Conservation (phyloP, 495 filamentous ascomycete genomes). For the Pseudevernia furfuracea region DNA sequence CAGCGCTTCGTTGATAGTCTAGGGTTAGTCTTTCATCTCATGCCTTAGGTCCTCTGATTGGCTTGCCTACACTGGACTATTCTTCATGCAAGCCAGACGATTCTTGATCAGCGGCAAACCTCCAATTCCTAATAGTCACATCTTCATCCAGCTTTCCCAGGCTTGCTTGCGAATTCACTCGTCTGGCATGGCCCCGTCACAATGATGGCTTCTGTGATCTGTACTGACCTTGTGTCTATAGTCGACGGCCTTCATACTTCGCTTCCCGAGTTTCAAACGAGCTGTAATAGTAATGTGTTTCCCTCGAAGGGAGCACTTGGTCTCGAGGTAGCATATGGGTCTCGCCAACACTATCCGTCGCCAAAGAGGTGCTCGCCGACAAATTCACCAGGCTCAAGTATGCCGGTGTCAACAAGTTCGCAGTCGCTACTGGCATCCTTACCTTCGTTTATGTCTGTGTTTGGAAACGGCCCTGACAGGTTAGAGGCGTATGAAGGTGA, state of each 20-base stretch:
- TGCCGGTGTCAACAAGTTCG: slow-evolving; percentile 28
- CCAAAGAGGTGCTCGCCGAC: slow-evolving; percentile 12
- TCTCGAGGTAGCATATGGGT: slow-evolving; percentile 15
- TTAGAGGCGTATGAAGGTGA: slow-evolving; percentile 16
- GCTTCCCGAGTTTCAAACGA: slow-evolving; percentile 16
- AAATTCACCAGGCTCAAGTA: slow-evolving; percentile 17
- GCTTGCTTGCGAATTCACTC: slow-evolving; percentile 3
- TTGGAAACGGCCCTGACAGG: slow-evolving; percentile 24
- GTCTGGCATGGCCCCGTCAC: slow-evolving; percentile 14
- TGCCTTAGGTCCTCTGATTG: slow-evolving; percentile 7
- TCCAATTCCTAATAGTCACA: slow-evolving; percentile 23
- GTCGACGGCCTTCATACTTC: slow-evolving; percentile 16
- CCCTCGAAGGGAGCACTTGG: slow-evolving; percentile 11
- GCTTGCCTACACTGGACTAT: slow-evolving; percentile 30
- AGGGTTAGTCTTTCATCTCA: slow-evolving; percentile 14
- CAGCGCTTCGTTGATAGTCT: slow-evolving; percentile 22
- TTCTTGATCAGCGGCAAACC: slow-evolving; percentile 39
- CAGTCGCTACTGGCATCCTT: slow-evolving; percentile 28
- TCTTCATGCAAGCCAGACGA: slow-evolving; percentile 36
- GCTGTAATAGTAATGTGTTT: slow-evolving; percentile 17
- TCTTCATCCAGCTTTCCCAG: slow-evolving; percentile 24
- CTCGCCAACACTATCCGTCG: slow-evolving; percentile 4
- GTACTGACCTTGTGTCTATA: slow-evolving; percentile 21
- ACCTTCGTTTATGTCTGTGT: slow-evolving; percentile 30
- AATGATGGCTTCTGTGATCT: slow-evolving; percentile 11